Base-by-base conservation (phyloP, 164 flowering plant genomes). In the Annona squamosa region DNA sequence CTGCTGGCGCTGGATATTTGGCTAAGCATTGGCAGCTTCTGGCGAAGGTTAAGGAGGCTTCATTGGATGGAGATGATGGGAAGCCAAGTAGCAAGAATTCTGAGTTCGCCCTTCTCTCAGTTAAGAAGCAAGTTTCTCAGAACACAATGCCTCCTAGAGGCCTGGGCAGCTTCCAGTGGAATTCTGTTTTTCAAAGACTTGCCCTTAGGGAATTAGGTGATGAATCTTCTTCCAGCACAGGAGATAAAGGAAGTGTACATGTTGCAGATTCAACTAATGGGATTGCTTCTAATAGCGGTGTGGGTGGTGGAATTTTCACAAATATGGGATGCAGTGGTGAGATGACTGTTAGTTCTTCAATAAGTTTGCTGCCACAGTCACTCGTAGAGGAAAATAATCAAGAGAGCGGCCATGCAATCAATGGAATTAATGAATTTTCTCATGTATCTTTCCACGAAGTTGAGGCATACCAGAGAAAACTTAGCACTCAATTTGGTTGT, bases 1-100 rank as follows among this genome's bases (percentile, higher is more conserved):
- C 89, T 59, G 89, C 93, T 67, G 88, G 89, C 68, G 90, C 92
- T 67, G 94, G 91, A 65, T 86, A 80, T 72, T 57, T 90, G 62
- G 83, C 88, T 16, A 89, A 88, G 77, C 76, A 78, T 70, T 83
- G 84, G 88, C 75, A 88, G 76, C 79, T 83, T 66, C 42, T 79
- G 62, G 65, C 71, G 3, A 80, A 63, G 48, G 85, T 85, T 69
- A 75, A 65, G 67, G 85, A 77, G 61, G 78, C 65, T 37, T 67
- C 61, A 41, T 68, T 80, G 2, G 82, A 75, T 45, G 62, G 73
- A 18, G 71, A 77, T 64, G 73, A 77, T 47, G 77, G 69, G 69
- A 80, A 77, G 48, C 72, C 81, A 26, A 42, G 46, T 45, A 5
- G 43, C 69, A 82, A 65, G 68, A 70, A 81, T 52, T 65, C 82